These are phyloP conservation scores for Aspergillus versicolor DNA, from an alignment of 2,329 filamentous ascomycete species.

Conservation along the genomic window DNA sequence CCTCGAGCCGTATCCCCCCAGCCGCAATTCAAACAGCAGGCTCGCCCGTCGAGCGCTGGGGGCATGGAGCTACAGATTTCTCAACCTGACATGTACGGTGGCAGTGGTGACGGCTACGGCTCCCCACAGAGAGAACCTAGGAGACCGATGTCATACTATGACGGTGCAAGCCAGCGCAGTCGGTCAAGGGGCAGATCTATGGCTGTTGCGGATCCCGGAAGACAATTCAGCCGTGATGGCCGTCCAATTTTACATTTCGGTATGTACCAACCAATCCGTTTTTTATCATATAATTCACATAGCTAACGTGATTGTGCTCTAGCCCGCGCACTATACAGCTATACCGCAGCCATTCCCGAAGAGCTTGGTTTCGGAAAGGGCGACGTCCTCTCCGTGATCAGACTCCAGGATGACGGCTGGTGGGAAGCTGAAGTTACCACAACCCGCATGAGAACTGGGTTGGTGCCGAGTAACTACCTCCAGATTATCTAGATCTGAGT, in stretches of 20 bases:
- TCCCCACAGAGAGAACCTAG: constrained; percentile 40
- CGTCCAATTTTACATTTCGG: constrained; percentile 88
- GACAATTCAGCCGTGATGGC: constrained; percentile 82
- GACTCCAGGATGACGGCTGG: constrained; percentile 97
- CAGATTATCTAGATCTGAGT: constrained; percentile 51
- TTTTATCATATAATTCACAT: not conserved
- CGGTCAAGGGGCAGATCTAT: constrained; percentile 76
- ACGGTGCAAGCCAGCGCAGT: constrained; percentile 49
- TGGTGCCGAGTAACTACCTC: constrained; percentile 68
- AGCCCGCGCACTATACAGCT: constrained; percentile 94
- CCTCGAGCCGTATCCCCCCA: constrained; percentile 51
- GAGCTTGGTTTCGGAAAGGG: constrained; percentile 91
- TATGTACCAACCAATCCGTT: constrained; percentile 51
- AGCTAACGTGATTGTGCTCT: constrained; percentile 21
- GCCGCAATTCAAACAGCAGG: constrained; percentile 50
- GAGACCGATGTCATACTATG: constrained; percentile 50
- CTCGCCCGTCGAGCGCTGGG: constrained; percentile 49
- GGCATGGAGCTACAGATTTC: constrained; percentile 70
- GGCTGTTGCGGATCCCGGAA: constrained; percentile 65
- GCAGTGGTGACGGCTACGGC: constrained; percentile 31
- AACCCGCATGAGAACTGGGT: constrained; percentile 48
- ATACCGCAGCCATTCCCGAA: constrained; percentile 90
- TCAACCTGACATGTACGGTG: constrained; percentile 57
- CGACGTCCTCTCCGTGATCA: constrained; percentile 81
- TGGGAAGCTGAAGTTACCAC: constrained; percentile 93